Base-by-base conservation (phyloP, 139 green algal species). In the Micractinium sp. region DNA sequence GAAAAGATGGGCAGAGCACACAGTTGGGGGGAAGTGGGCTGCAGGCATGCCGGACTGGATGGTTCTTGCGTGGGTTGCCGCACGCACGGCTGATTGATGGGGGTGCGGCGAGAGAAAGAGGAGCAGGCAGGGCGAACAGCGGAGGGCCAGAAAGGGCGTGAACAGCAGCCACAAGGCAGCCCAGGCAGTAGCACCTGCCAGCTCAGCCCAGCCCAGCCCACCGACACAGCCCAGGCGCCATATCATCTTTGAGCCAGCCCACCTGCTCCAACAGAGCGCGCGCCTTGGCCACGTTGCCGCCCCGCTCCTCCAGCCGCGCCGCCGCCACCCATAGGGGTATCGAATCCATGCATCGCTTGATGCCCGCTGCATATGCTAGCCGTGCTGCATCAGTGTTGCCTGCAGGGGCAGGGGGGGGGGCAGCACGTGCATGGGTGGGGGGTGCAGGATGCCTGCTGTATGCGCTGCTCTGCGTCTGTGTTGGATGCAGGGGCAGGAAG, bases 251-350 rank as follows among this genome's bases (percentile, higher is more conserved):
- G 0, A n/a, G 75, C 2, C 73, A 29, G 36, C 95, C 83, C 63
- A 92, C 93, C 90, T 95, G 91, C 90, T 98, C 95, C 75, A 98
- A 91, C 67, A 96, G 81, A 41, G 95, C 96, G 35, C 97, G 90
- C 41, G 95, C 96, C 66, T 96, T 96, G 53, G 89, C 91, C 66
- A 98, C 77, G 67, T 90, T 90, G 33, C 95, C 95, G 25, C 85
- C 87, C 12, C 76, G 33, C 92, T 98, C 96, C 92, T 99, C 98
- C 77, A 99, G 92, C 22, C 90, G 79, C 0, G 97, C 96, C 7
- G 93, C 89, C 35, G 92, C 89, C 53, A 91, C 82, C 96, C 96
- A 98, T n/a, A 98, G 90, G 15, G 95, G 87, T 0, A 97, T 87
- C 87, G 91, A 94, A 77, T 92, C 81, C 78, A 94, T 90, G 93